phyloP scores from a whole-genome alignment of 2,329 filamentous ascomycete genomes.

The Cercospora zeae-maydis region DNA sequence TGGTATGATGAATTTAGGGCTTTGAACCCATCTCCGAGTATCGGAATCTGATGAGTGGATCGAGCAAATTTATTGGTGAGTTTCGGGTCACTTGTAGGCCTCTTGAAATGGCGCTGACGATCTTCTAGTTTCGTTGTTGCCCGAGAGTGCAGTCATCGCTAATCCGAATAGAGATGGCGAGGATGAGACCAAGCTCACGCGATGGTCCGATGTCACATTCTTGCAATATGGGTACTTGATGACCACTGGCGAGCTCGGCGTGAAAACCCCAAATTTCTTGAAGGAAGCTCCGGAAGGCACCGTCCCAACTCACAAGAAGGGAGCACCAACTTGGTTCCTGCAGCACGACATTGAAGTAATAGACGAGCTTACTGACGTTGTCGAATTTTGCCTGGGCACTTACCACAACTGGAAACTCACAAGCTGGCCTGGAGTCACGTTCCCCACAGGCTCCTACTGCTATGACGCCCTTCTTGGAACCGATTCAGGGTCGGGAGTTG shows the following conservation, averaged over 20 bases:
- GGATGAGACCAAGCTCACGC: not conserved
- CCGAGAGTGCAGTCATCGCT: not conserved
- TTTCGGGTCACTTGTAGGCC: too few relatives aligned
- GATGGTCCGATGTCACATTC: conserved; percentile 1
- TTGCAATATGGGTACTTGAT: not conserved
- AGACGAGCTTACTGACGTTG: not conserved
- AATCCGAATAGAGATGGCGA: not conserved
- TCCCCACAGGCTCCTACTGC: not conserved
- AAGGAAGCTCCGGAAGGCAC: not conserved
- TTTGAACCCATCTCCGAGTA: not conserved
- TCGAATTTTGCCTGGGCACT: not conserved
- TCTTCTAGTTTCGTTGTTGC: not conserved
- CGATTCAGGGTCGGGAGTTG: not conserved
- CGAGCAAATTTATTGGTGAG: not conserved
- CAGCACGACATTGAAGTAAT: not conserved
- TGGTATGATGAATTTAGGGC: not conserved
- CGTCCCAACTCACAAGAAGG: not conserved
- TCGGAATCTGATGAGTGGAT: not conserved
- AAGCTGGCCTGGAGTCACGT: conserved; percentile 4
- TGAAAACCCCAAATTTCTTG: not conserved
- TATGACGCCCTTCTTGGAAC: not conserved
- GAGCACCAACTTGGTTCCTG: not conserved
- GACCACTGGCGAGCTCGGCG: not conserved
- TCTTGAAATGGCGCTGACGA: not conserved
- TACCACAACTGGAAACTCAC: not conserved